Percentiles rank a stretch among this genome's conserved stretches.
phyloP scores from a whole-genome alignment of 1,284 basidiomycete genomes.

The Anthracocystis panici-leucophaei region DNA sequence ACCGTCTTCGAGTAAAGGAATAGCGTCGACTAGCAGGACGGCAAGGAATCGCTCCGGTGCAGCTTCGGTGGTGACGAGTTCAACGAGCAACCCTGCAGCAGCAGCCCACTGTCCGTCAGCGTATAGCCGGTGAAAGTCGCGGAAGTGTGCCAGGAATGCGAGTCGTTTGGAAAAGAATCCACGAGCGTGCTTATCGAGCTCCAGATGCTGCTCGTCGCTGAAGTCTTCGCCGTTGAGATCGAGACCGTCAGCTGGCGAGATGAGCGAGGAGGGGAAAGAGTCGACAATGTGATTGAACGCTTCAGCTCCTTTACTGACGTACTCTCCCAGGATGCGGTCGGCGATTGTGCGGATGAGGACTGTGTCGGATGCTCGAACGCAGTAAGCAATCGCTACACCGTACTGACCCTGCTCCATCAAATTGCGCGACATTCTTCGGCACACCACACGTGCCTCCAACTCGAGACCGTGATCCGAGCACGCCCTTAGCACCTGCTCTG shows the following conservation, averaged over 20 bases:
- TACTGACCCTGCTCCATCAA: conserved; percentile 53
- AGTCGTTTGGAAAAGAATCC: conserved; percentile 59
- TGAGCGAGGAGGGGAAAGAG: conserved; percentile 58
- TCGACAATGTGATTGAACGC: conserved; percentile 62
- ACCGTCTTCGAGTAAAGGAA: conserved; percentile 58
- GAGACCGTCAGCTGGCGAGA: conserved; percentile 36
- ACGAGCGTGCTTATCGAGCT: conserved; percentile 19
- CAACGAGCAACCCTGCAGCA: conserved; percentile 60
- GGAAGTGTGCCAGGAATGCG: conserved; percentile 64
- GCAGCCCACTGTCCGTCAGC: conserved; percentile 45
- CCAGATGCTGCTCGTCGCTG: conserved; percentile 11
- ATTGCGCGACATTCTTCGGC: conserved; percentile 46
- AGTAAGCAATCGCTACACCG: conserved; percentile 64
- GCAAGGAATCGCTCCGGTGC: conserved; percentile 65
- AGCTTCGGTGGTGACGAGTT: conserved; percentile 60
- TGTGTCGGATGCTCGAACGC: conserved; percentile 61
- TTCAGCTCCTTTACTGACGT: conserved; percentile 54
- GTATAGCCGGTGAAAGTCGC: conserved; percentile 64
- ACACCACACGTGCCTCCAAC: conserved; percentile 63
- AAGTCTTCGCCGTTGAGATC: conserved; percentile 23
- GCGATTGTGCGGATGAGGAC: conserved; percentile 59
- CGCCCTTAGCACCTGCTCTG: conserved; percentile 64
- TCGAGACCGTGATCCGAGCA: conserved; percentile 64
- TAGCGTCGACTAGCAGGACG: conserved; percentile 63
- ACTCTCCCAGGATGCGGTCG: conserved; percentile 61